phyloP scores from a whole-genome alignment of 2,329 filamentous ascomycete species.

The Orbilia ellipsospora region DNA sequence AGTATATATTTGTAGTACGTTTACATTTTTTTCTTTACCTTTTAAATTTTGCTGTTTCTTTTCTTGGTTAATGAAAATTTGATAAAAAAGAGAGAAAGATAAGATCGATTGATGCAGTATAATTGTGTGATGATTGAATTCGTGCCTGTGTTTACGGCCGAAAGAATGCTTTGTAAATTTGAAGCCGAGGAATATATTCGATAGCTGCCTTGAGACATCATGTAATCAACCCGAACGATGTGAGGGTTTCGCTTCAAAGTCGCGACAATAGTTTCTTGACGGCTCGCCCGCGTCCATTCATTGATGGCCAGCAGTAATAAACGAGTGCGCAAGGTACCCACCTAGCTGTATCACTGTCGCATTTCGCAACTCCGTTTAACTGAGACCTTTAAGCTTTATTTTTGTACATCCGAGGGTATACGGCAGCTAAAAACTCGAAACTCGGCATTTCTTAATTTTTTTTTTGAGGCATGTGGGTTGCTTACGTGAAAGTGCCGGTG shows the following conservation, averaged over 20 bases:
- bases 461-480: slow-evolving; percentile 7
- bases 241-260: no score
- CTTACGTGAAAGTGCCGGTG: not conserved
- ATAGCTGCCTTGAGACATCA: no score
- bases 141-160: no score
- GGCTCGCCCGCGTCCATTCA: not conserved
- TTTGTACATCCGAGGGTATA: not conserved
- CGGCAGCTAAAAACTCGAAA: no score
- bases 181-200: no score
- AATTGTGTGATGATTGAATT: no score
- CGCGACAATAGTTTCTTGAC: no score
- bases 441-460: not conserved
- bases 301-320: no score
- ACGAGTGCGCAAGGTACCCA: no score
- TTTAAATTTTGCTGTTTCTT: slow-evolving; percentile 30
- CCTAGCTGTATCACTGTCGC: not conserved
- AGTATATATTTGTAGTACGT: slow-evolving; percentile 55
- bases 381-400: not conserved
- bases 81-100: slow-evolving; percentile 17
- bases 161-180: no score
- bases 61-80: slow-evolving; percentile 45
- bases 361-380: slow-evolving; percentile 10
- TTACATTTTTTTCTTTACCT: slow-evolving; percentile 31
- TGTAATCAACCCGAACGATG: no score
- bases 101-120: no score